Conservation (phyloP, 2,329 filamentous ascomycete species). For the Hypoxylon sp. region DNA sequence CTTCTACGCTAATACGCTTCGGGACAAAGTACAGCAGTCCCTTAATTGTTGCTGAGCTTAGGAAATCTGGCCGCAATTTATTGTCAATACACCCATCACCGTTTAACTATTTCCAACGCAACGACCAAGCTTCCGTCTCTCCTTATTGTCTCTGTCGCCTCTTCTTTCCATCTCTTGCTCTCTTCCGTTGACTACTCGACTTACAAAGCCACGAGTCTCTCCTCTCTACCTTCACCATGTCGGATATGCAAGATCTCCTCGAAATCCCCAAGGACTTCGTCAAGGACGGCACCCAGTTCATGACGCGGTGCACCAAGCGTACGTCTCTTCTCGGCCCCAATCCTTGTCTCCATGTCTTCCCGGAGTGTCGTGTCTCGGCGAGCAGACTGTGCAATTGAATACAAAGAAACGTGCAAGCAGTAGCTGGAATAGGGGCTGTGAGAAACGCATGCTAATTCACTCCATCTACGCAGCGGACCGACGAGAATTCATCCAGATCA, state of each 20-base stretch:
- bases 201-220: conserved; percentile 12
- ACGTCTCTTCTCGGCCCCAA: conserved; percentile 40
- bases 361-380: conserved; percentile 13
- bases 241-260: conserved; percentile 74
- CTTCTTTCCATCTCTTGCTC: conserved; percentile 1
- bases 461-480: conserved; percentile 51
- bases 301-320: conserved; percentile 70
- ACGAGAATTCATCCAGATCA: conserved; percentile 56
- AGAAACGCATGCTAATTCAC: conserved; percentile 23
- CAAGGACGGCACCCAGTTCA: conserved; percentile 68
- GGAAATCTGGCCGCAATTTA: conserved; percentile 36
- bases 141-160: not conserved
- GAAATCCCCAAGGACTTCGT: conserved; percentile 73
- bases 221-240: conserved; percentile 54
- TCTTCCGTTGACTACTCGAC: conserved; percentile 1
- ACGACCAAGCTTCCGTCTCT: not conserved
- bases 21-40: conserved; percentile 14
- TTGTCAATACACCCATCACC: not conserved
- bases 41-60: conserved; percentile 5
- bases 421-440: not conserved
- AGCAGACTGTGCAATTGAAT: not conserved
- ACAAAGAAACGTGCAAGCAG: not conserved
- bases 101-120: not conserved
- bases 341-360: not conserved
- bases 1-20: conserved; percentile 17